Conservation (phyloP, 2,329 filamentous ascomycete species). For the Intubia oerlemansii region DNA sequence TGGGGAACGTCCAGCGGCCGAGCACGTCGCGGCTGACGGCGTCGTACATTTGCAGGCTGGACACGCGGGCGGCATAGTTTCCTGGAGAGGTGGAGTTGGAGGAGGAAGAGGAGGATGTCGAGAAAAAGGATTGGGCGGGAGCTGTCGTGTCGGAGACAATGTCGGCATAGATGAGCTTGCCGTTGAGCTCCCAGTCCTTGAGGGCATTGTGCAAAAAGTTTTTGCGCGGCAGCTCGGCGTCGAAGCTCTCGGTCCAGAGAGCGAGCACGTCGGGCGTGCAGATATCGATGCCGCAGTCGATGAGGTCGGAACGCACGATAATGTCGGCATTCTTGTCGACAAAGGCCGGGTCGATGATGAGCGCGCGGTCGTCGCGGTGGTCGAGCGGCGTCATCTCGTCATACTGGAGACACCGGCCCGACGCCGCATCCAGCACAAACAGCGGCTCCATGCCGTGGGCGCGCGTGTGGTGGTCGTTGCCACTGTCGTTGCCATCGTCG, state of each 20-base stretch:
- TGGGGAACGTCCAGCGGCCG: slow-evolving; percentile 67
- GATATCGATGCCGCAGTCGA: slow-evolving; percentile 91
- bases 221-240: slow-evolving; percentile 54
- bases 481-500: slow-evolving; percentile 47
- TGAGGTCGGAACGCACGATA: slow-evolving; percentile 67
- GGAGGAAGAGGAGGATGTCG: neutral
- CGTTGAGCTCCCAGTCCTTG: slow-evolving; percentile 92
- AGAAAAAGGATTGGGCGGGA: neutral
- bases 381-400: slow-evolving; percentile 65
- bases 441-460: slow-evolving; percentile 53
- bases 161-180: slow-evolving; percentile 87
- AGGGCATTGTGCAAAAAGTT: slow-evolving; percentile 69
- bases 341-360: slow-evolving; percentile 62
- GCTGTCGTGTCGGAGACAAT: slow-evolving; percentile 48
- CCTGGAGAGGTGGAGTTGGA: too few species aligned
- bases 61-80: slow-evolving; percentile 66
- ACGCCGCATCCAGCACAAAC: slow-evolving; percentile 67
- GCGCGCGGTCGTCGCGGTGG: slow-evolving; percentile 29
- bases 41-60: slow-evolving; percentile 76
- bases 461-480: slow-evolving; percentile 52
- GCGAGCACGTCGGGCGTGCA: slow-evolving; percentile 91
- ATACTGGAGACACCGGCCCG: slow-evolving; percentile 74
- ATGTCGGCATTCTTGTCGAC: slow-evolving; percentile 43
- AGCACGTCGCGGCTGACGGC: slow-evolving; percentile 75
- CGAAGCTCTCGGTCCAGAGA: slow-evolving; percentile 90